Conservation (phyloP, 106 monocot species). For the Platanthera zijinensis region DNA sequence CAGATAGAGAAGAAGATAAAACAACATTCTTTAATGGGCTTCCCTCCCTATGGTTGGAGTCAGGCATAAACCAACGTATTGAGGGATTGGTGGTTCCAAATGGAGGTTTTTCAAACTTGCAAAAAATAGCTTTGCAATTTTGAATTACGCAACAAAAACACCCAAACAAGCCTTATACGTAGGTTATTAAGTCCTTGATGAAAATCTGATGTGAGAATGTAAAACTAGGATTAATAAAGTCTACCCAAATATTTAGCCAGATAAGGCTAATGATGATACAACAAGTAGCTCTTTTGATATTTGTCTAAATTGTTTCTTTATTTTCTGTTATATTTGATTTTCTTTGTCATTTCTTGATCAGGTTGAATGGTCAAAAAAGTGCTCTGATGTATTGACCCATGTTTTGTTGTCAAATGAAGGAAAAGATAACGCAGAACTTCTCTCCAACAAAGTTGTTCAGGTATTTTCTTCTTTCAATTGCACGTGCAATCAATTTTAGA, state of each 20-base stretch:
- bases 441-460: conserved; percentile 66
- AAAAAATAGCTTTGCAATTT: no score
- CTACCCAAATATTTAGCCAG: no score
- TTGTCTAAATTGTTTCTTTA: not conserved
- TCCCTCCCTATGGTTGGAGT: no score
- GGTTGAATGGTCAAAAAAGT: conserved; percentile 78
- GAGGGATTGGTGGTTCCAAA: no score
- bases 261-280: not conserved
- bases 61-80: no score
- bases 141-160: no score
- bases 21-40: no score
- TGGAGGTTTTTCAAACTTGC: no score
- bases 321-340: not conserved
- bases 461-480: conserved; percentile 14
- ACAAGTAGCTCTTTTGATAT: not conserved
- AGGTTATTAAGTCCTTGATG: not conserved
- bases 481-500: not conserved
- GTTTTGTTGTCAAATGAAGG: conserved; percentile 47
- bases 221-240: no score
- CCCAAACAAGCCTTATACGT: not conserved
- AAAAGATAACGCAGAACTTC: conserved; percentile 51
- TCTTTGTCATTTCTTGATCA: conserved; percentile 17
- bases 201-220: no score
- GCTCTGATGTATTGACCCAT: conserved; percentile 47
- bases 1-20: no score